Percentiles rank a stretch among this genome's conserved stretches.
phyloP scores from a whole-genome alignment of 202 grass and related monocot genomes.

The Elaeis oleifera region DNA sequence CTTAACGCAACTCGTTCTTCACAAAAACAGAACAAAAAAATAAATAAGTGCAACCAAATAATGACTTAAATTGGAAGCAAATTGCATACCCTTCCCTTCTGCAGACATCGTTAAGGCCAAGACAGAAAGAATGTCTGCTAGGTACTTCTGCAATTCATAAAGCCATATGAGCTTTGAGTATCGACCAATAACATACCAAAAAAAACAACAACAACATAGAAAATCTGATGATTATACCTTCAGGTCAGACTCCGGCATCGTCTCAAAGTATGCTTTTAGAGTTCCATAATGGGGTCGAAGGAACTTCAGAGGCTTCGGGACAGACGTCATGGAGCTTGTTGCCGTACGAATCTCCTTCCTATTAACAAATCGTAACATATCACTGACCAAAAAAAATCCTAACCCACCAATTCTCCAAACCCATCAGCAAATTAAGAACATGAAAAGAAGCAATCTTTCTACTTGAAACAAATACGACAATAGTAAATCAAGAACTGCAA shows the following conservation, averaged over 20 bases:
- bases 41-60: neutral
- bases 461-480: neutral
- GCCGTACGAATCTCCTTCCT: slow-evolving; percentile 96
- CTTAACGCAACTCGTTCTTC: no score
- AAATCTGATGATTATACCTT: slow-evolving; percentile 38
- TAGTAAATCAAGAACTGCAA: neutral
- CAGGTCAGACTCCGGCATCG: slow-evolving; percentile 71
- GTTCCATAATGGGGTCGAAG: slow-evolving; percentile 88
- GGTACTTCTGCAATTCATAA: slow-evolving; percentile 55
- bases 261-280: slow-evolving; percentile 73
- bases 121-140: slow-evolving; percentile 85
- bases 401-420: neutral
- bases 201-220: no score
- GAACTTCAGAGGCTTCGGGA: slow-evolving; percentile 96
- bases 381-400: neutral
- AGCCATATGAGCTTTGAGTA: slow-evolving; percentile 11
- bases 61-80: neutral
- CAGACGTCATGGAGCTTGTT: slow-evolving; percentile 96
- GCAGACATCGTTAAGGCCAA: slow-evolving; percentile 87
- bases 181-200: neutral
- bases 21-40: neutral
- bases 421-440: neutral
- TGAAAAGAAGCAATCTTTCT: neutral
- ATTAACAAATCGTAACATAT: neutral
- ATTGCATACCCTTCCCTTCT: slow-evolving; percentile 80